These are phyloP conservation scores for Pisolithus thermaeus DNA, from an alignment of 1,284 basidiomycete genomes.

Conservation along the genomic window DNA sequence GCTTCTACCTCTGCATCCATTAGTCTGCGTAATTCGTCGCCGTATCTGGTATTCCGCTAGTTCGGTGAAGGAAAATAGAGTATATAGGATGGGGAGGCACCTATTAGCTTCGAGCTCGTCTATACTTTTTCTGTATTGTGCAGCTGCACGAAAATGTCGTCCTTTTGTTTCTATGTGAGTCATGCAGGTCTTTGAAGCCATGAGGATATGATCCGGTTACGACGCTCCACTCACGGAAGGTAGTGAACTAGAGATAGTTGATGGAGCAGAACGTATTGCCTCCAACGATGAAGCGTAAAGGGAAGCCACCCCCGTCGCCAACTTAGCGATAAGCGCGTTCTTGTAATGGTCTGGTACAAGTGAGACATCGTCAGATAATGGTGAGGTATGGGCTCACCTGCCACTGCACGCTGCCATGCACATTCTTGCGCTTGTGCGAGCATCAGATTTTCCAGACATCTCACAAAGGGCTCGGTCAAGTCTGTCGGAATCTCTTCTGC, in stretches of 20 bases:
- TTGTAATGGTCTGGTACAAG: constrained; percentile 61
- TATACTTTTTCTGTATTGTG: constrained; percentile 85
- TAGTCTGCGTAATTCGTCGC: constrained; percentile 76
- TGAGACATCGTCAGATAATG: constrained; percentile 6
- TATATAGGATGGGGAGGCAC: constrained; percentile 32
- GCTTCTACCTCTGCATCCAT: constrained; percentile 61
- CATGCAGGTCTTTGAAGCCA: constrained; percentile 61
- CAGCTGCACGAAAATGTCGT: constrained; percentile 85
- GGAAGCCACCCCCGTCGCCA: constrained; percentile 72
- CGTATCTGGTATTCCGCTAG: constrained; percentile 53
- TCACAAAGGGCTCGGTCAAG: constrained; percentile 58
- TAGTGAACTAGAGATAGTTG: constrained; percentile 42
- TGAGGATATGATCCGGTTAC: constrained; percentile 14
- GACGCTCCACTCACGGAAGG: constrained; percentile 42
- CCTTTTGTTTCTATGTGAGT: constrained; percentile 81
- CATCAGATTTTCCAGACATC: constrained; percentile 71
- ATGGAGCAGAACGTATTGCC: constrained; percentile 45
- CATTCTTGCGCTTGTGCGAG: constrained; percentile 96
- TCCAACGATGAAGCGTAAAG: constrained; percentile 59
- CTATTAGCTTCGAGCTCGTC: constrained; percentile 86
- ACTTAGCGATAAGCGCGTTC: constrained; percentile 81
- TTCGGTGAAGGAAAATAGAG: neutral
- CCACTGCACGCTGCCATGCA: constrained; percentile 89
- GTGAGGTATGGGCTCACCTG: constrained; percentile 44
- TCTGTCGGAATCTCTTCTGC: constrained; percentile 57